Percentiles rank a stretch among this genome's conserved stretches.
Evolutionary conservation across 441 rosid species (phyloP).

Genomic region (Adansonia rubrostipa): DNA sequence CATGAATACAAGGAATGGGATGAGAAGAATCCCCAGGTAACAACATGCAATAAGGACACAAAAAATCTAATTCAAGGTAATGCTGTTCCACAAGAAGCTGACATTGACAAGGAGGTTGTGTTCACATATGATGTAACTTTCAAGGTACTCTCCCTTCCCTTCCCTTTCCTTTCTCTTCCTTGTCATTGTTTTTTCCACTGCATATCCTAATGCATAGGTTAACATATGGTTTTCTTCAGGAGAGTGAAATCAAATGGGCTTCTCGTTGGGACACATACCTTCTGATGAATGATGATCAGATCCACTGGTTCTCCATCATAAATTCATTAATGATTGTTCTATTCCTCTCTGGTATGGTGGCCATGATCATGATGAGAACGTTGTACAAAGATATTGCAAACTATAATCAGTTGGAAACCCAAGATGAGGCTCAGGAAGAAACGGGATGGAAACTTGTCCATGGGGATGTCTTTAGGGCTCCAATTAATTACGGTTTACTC

Average conservation of each 20-base stretch:
- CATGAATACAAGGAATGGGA: conserved; percentile 94
- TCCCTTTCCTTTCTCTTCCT: conserved; percentile 15
- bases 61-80: conserved; percentile 80
- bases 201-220: conserved; percentile 13
- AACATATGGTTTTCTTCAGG: conserved; percentile 43
- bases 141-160: conserved; percentile 47
- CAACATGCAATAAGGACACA: conserved; percentile 89
- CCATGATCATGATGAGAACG: conserved; percentile 99
- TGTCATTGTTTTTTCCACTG: conserved; percentile 9
- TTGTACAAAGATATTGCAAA: conserved; percentile 88
- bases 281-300: conserved; percentile 96
- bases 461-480: conserved; percentile 93
- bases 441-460: conserved; percentile 98
- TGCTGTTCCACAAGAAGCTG: conserved; percentile 92
- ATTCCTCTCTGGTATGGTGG: conserved; percentile 98
- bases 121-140: conserved; percentile 89
- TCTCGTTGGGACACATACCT: conserved; percentile 98
- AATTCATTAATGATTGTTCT: conserved; percentile 95
- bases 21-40: conserved; percentile 75
- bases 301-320: conserved; percentile 96
- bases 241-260: conserved; percentile 97
- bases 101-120: conserved; percentile 64
- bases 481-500: conserved; percentile 72
- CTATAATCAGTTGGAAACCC: conserved; percentile 91
- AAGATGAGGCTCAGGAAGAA: conserved; percentile 97